Base-by-base conservation (phyloP, 2,329 filamentous ascomycete species). In the Claviceps capensis region DNA sequence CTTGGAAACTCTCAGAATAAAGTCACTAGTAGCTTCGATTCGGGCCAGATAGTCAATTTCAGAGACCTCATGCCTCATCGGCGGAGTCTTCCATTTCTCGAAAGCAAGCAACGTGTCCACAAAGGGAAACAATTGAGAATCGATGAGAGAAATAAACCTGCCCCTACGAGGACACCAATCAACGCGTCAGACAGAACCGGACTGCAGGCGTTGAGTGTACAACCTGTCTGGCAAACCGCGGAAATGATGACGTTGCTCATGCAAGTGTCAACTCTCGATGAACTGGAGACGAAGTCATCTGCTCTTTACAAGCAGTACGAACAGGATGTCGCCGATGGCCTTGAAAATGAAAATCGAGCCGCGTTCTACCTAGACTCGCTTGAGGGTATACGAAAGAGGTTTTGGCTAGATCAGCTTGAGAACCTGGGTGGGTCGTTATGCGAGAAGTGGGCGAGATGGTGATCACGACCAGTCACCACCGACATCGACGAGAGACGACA, bases 291-390 rank as follows among this genome's bases (percentile, higher is more conserved):
- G 47, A 51, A 52, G 34, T 63, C 66, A 3, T 56, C 56, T 1
- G 55, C 30, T 3, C 40, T 68, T 9, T 58, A 69, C 26, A 60
- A 67, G 5, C 65, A 69, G 49, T 69, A 64, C 45, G 55, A 62
- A 42, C 55, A 56, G n/a, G 66, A 69, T 42, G 30, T 65, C 8
- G 46, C 52, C 0, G 34, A 53, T 7, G 59, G 63, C 0, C 54
- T 48, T 7, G 54, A 68, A 22, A 43, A 55, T 14, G 54, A 37
- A 1, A 40, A 54, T 0, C 60, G 58, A 22, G 65, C 65, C 16
- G 55, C 56, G 11, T 67, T 64, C 52, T 70, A 69, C 41, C 36
- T 63, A 22, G 56, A 64, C 7, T 60, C 53, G 13, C 55, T 70
- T 26, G 53, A 59, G 14, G 45, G 37, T 1, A 52, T 53, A 3